phyloP scores from a whole-genome alignment of 108 stramenopile species.

The Parietichytrium sp. region DNA sequence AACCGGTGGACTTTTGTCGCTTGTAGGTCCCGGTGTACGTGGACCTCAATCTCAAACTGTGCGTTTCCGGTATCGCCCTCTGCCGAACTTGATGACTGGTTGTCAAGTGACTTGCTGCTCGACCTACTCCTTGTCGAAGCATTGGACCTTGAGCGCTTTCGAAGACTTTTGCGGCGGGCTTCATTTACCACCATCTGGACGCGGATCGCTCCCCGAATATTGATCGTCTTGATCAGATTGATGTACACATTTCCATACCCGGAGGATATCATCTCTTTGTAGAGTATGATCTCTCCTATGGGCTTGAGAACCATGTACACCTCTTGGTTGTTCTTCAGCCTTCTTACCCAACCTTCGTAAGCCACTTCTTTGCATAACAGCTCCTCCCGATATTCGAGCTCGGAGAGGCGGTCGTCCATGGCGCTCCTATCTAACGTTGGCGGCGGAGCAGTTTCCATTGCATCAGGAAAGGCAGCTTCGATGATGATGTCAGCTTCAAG shows the following conservation, averaged over 20 bases:
- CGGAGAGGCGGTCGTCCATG: background rate
- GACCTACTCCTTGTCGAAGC: no score
- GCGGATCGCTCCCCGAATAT: background rate
- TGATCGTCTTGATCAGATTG: background rate
- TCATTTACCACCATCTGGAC: background rate
- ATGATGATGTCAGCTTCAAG: no score
- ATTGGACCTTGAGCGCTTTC: no score
- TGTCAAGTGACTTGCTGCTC: no score
- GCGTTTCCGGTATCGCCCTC: no score
- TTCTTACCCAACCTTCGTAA: background rate
- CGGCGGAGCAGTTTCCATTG: background rate
- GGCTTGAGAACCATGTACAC: background rate
- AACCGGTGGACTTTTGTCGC: no score
- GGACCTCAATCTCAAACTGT: no score
- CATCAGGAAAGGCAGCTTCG: no score
- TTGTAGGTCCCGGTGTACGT: no score
- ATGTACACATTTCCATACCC: conserved; percentile 7
- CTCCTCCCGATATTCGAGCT: background rate
- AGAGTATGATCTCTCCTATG: background rate
- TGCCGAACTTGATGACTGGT: no score
- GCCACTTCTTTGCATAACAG: background rate
- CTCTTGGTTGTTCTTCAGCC: background rate
- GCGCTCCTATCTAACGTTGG: background rate
- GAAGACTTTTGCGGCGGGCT: no score
- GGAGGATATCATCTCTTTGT: background rate